Percentiles rank a stretch among this genome's conserved stretches.
These are phyloP conservation scores for Porodaedalea pini DNA, from an alignment of 1,284 basidiomycete genomes.

Conservation along the genomic window DNA sequence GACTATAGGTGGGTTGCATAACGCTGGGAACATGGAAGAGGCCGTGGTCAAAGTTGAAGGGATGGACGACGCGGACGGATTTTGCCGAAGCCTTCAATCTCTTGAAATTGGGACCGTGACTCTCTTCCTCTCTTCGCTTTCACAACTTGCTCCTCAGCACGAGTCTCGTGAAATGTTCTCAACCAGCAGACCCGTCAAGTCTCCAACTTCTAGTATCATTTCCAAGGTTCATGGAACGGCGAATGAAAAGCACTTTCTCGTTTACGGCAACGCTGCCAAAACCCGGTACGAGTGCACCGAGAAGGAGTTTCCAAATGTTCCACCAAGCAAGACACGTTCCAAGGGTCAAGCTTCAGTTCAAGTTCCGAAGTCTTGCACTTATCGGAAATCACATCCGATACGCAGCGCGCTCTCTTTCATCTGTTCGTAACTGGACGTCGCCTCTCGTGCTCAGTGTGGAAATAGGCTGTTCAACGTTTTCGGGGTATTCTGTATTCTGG, in stretches of 20 bases:
- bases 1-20: no score
- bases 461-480: background rate
- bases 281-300: slow-evolving; percentile 7
- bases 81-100: no score
- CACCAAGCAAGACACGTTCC: slow-evolving; percentile 7
- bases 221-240: background rate
- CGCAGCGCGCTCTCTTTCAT: background rate
- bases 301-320: slow-evolving; percentile 1
- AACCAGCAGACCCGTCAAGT: background rate
- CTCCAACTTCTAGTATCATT: background rate
- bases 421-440: background rate
- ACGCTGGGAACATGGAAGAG: no score
- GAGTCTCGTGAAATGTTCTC: slow-evolving; percentile 1
- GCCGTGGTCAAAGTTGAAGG: no score
- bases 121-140: no score
- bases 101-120: no score
- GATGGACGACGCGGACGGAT: no score
- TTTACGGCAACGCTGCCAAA: slow-evolving; percentile 7
- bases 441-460: background rate
- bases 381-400: slow-evolving; percentile 8
- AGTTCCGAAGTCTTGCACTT: background rate
- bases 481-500: background rate
- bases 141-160: background rate
- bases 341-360: slow-evolving; percentile 2
- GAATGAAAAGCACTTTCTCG: background rate